Evolutionary conservation across 1,284 basidiomycete genomes (phyloP), one percentile per base, ranked within the genome.

Genomic region (Porogramme epimiltina): DNA sequence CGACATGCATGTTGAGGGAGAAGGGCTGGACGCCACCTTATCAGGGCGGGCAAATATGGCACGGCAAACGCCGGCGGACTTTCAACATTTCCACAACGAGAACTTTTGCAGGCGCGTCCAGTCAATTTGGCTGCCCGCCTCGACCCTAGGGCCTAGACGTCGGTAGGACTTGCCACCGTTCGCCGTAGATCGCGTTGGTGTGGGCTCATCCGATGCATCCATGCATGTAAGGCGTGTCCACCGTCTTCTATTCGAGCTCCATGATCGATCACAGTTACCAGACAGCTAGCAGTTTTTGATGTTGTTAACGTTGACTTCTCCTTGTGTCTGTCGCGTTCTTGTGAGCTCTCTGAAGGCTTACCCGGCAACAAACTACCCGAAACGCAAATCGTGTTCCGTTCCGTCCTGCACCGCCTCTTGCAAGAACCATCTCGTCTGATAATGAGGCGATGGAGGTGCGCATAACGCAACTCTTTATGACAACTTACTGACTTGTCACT

Each of bases 171-270:
- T n/a, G n/a, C n/a, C 96, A 53, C 93, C 95, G 2, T 83, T 98
- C 65, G 95, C 95, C 15, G 91, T 85, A 34, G 97, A 99, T 70
- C 96, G 98, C 72, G 90, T 95, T 53, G 91, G 94, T n/a, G 97
- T 94, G 19, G 97, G 97, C 8, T 92, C 93, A 19, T 99, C 97
- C 72, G 95, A 98, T 62, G 91, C 89, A n/a, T 97, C 97, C 8
- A 98, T 98, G 94, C 90, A 93, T 84, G 92, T 92, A 61, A 66
- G 85, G 68, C n/a, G 34, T 40, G 38, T n/a, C 22, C 33, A 18
- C 28, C 34, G 18, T 8, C 13, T 46, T 22, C 36, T 16, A 22
- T 8, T 23, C 36, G 33, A 18, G n/a, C 26, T 58, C 37, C 42
- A 16, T 56, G 3, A 9, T 26, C 22, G 34, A 37, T 37, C 24